Evolutionary conservation across 495 filamentous ascomycete species (phyloP).

Genomic region (Collariella sp.): DNA sequence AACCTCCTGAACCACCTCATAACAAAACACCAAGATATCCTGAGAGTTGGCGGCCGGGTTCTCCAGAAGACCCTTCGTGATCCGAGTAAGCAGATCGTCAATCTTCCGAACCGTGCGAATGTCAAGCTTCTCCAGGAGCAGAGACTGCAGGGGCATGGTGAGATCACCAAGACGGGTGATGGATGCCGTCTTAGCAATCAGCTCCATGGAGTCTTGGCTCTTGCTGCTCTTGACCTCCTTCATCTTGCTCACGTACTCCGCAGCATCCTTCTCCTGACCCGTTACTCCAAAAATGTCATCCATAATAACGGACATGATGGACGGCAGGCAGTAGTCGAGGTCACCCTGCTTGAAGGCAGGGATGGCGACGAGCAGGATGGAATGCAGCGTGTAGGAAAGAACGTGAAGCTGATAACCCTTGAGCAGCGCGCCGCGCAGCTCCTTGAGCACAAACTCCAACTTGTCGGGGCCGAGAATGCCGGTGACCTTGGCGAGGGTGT

Average conservation of each 20-base stretch:
- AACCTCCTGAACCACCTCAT: slow-evolving; percentile 81
- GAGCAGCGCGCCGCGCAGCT: slow-evolving; percentile 70
- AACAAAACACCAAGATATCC: slow-evolving; percentile 82
- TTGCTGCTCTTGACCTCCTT: slow-evolving; percentile 97
- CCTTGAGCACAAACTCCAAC: slow-evolving; percentile 87
- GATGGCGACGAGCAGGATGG: slow-evolving; percentile 67
- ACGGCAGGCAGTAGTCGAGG: slow-evolving; percentile 75
- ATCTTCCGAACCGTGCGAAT: slow-evolving; percentile 73
- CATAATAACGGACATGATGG: slow-evolving; percentile 80
- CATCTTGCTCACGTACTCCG: slow-evolving; percentile 90
- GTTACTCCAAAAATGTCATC: slow-evolving; percentile 94
- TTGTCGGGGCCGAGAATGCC: slow-evolving; percentile 69
- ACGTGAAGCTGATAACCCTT: slow-evolving; percentile 92
- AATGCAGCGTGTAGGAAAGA: slow-evolving; percentile 89
- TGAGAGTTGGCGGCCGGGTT: slow-evolving; percentile 68
- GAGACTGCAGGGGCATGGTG: slow-evolving; percentile 61
- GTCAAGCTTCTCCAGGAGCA: slow-evolving; percentile 76
- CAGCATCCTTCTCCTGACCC: slow-evolving; percentile 96
- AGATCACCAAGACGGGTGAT: slow-evolving; percentile 64
- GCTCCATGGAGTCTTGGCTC: slow-evolving; percentile 94
- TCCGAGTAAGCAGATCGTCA: slow-evolving; percentile 78
- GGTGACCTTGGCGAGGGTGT: slow-evolving; percentile 76
- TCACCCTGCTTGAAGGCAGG: slow-evolving; percentile 72
- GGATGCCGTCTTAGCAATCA: slow-evolving; percentile 73
- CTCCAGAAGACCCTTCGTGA: slow-evolving; percentile 69